Conservation (phyloP, 2,329 filamentous ascomycete species). For the Sarocladium oryzae region DNA sequence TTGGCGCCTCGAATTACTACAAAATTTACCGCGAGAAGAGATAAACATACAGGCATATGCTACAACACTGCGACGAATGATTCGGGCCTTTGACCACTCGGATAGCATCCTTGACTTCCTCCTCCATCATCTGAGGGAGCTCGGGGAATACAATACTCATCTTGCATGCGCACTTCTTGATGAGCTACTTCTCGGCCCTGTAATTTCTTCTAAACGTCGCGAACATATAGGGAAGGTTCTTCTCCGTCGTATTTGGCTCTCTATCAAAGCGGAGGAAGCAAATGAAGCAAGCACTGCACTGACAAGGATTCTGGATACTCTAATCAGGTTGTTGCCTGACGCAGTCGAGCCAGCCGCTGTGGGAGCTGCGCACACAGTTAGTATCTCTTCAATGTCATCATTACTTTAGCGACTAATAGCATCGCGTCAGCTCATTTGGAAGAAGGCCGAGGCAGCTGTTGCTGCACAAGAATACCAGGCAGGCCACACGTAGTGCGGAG, state of each 20-base stretch:
- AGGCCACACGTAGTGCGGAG: conserved; percentile 63
- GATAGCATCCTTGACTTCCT: conserved; percentile 59
- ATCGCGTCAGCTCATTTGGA: conserved; percentile 90
- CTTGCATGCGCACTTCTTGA: conserved; percentile 50
- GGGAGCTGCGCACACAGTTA: conserved; percentile 60
- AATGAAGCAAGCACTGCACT: conserved; percentile 18
- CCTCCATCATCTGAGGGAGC: conserved; percentile 59
- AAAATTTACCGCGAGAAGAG: conserved; percentile 34
- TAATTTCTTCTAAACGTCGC: conserved; percentile 42
- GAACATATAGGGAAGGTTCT: conserved; percentile 64
- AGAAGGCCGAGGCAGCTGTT: conserved; percentile 58
- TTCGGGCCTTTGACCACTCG: conserved; percentile 52
- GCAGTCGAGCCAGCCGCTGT: conserved; percentile 54
- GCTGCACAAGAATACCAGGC: conserved; percentile 42
- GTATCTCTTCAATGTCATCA: conserved; percentile 21
- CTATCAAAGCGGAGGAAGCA: conserved; percentile 38
- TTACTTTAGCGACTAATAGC: too few relatives aligned
- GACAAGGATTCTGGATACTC: conserved; percentile 17
- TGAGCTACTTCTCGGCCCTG: conserved; percentile 52
- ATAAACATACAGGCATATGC: conserved; percentile 42
- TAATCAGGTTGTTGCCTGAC: conserved; percentile 38
- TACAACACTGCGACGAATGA: conserved; percentile 53
- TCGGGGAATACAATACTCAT: conserved; percentile 48
- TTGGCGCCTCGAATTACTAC: conserved; percentile 62
- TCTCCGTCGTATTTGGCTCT: conserved; percentile 62